Evolutionary conservation across 208 protist species (phyloP).

Genomic region (Crithidia bombi): DNA sequence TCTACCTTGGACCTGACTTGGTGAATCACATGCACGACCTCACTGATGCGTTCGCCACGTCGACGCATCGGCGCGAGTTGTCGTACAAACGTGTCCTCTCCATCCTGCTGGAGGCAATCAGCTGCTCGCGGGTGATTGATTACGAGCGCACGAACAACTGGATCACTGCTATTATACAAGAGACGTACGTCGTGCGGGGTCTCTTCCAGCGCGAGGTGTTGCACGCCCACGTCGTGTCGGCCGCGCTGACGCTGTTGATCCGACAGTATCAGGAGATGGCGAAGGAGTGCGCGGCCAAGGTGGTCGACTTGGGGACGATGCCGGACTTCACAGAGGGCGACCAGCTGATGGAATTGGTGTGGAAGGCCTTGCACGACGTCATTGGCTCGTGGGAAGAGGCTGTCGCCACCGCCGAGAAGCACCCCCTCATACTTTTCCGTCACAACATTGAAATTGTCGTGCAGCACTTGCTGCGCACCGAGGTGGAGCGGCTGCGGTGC

Average conservation of each 20-base stretch:
- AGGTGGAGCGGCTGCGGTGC: conserved; percentile 75
- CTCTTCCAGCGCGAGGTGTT: conserved; percentile 79
- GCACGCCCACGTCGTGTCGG: conserved; percentile 75
- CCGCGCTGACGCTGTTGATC: conserved; percentile 71
- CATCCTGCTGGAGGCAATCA: conserved; percentile 76
- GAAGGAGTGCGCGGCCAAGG: conserved; percentile 40
- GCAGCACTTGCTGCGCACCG: conserved; percentile 59
- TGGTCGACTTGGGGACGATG: conserved; percentile 24
- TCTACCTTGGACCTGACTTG: conserved; percentile 53
- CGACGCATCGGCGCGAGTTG: conserved; percentile 55
- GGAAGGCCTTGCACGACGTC: conserved; percentile 66
- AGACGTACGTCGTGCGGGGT: conserved; percentile 73
- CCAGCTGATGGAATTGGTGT: conserved; percentile 71
- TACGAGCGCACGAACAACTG: conserved; percentile 78
- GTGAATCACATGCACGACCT: conserved; percentile 75
- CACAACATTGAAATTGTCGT: conserved; percentile 73
- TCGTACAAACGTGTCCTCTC: conserved; percentile 75
- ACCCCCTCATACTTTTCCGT: conserved; percentile 47
- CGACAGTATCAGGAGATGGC: conserved; percentile 77
- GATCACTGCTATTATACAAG: conserved; percentile 76
- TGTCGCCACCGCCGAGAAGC: conserved; percentile 18
- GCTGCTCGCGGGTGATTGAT: conserved; percentile 61
- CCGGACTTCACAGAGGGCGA: conserved; percentile 75
- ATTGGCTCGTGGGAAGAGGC: conserved; percentile 37
- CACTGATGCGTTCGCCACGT: conserved; percentile 70